Evolutionary conservation across 108 stramenopile genomes (phyloP).

Genomic region (Ochromonas danica): DNA sequence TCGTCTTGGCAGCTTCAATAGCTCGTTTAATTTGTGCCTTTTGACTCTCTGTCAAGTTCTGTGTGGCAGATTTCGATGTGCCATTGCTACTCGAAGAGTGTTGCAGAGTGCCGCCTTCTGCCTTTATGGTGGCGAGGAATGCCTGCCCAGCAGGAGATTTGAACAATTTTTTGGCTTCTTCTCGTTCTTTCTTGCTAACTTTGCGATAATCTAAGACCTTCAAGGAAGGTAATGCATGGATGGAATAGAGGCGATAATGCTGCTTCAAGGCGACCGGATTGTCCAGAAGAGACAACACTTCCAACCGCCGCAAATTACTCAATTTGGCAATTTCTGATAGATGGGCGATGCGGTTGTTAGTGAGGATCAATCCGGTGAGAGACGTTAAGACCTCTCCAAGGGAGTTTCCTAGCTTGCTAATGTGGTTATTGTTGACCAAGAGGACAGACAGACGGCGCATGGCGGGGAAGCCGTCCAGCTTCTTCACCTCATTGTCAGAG

Average conservation of each 20-base stretch:
- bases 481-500: constrained; percentile 57
- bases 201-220: constrained; percentile 52
- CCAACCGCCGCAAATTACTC: constrained; percentile 39
- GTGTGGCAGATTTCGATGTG: neutral
- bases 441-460: constrained; percentile 46
- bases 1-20: constrained; percentile 18
- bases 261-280: constrained; percentile 46
- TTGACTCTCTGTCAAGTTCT: constrained; percentile 22
- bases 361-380: constrained; percentile 47
- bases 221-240: constrained; percentile 46
- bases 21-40: constrained; percentile 23
- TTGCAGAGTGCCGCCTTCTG: neutral
- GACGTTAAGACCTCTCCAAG: constrained; percentile 34
- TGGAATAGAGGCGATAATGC: constrained; percentile 51
- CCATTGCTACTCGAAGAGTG: neutral
- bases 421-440: constrained; percentile 53
- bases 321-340: constrained; percentile 47
- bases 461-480: constrained; percentile 55
- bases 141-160: neutral
- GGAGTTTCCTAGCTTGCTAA: constrained; percentile 39
- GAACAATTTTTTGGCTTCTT: constrained; percentile 19
- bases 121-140: neutral
- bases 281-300: constrained; percentile 45
- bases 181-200: constrained; percentile 36
- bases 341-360: constrained; percentile 49